Base-by-base conservation (phyloP, 306 rosid species). In the Lablab purpureus region DNA sequence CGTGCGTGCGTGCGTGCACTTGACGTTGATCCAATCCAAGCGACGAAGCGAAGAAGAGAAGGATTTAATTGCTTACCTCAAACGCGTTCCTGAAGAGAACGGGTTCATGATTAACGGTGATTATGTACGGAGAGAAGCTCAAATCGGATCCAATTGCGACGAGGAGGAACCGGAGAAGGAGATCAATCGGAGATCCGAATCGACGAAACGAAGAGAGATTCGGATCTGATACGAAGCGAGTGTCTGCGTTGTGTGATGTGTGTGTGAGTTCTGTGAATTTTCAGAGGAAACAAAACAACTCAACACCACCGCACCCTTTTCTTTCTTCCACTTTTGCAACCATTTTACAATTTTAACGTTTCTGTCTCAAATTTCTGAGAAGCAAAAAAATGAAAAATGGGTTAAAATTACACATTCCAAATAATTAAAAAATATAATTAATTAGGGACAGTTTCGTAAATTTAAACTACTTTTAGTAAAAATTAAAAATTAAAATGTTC, bases 51-150 rank as follows among this genome's bases (percentile, higher is more conserved):
- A 76, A 67, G 73, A 63, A 82, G 40, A 51, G 37, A 37, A 71
- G 23, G 83, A 74, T 83, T 67, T 9, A 28, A 76, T 43, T 67
- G 75, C 80, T 88, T 52, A 95, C 99, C 99, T 87, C 81, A 95
- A 88, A 59, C 99, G 98, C 78, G 99, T 95, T n/a, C 96, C 97
- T 45, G 99, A 95, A 6, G 96, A 93, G 88, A 95, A 95, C 32
- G 99, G 97, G 79, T 95, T 95, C 99, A 95, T 95, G 88, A 77
- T 85, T 81, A 89, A 78, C 81, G 90, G 69, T 41, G 85, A 25
- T 82, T 43, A 63, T 40, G 67, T 51, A 18, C 41, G 63, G 21
- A 9, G 25, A 3, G 87, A 82, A 87, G 92, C 84, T 87, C 77
- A 67, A 82, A 78, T 46, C 91, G 76, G 94, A 90, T 91, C 94